Conservation (phyloP, 2,329 filamentous ascomycete genomes). For the Dactylellina haptotyla region DNA sequence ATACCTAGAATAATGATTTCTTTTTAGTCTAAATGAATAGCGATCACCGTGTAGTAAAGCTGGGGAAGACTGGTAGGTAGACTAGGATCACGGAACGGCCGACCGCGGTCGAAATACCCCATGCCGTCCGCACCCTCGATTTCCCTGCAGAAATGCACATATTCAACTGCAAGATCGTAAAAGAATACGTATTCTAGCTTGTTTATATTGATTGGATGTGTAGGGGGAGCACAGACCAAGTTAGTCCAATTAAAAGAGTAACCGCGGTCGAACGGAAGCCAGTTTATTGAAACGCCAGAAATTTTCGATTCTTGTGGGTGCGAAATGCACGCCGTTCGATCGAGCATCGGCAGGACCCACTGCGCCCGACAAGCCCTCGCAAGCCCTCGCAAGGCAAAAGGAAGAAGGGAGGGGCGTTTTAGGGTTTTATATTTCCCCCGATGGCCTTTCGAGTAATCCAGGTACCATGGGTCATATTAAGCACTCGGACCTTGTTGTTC, state of each 20-base stretch:
- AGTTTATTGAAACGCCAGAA: conserved; percentile 13
- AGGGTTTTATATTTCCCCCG: conserved; percentile 17
- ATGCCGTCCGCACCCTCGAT: no score
- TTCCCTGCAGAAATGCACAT: no score
- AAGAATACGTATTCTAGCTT: background rate
- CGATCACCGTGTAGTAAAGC: background rate
- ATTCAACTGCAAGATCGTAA: no score
- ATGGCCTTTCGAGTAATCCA: background rate
- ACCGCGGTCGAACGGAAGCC: conserved; percentile 10
- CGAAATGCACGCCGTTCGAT: no score
- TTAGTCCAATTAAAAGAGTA: background rate
- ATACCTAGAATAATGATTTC: no score
- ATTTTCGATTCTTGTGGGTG: no score
- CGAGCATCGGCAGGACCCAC: background rate
- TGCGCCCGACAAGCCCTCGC: background rate
- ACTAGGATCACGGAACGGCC: background rate
- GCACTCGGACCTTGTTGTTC: conserved; percentile 35
- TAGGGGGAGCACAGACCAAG: conserved; percentile 19
- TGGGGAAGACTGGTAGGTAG: background rate
- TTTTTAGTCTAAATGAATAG: no score
- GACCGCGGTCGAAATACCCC: background rate
- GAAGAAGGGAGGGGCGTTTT: conserved; percentile 2
- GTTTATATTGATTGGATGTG: no score
- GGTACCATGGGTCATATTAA: conserved; percentile 24
- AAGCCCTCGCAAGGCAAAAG: background rate